Conservation (phyloP, 768 basidiomycete species). For the Leccinellum luteum region DNA sequence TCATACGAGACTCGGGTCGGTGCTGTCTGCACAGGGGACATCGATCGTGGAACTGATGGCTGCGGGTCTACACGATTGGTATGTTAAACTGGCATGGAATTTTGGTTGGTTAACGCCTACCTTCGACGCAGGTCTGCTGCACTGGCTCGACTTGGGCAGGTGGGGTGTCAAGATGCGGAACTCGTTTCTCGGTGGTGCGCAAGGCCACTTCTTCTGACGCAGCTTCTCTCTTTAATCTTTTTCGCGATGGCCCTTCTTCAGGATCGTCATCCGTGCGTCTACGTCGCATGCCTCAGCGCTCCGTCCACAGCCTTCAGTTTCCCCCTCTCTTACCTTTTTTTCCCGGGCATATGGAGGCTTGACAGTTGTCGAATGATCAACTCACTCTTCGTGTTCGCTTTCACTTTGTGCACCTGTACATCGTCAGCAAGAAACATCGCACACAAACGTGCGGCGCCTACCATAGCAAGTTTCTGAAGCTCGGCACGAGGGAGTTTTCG, state of each 20-base stretch:
- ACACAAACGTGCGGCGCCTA: not conserved
- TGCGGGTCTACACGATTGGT: not conserved
- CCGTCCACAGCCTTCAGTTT: not conserved
- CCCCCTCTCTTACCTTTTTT: conserved; percentile 7
- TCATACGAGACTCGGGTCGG: not conserved
- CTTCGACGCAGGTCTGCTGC: not conserved
- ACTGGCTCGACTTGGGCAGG: not conserved
- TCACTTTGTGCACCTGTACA: conserved; percentile 20
- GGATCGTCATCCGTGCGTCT: conserved; percentile 9
- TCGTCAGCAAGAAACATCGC: not conserved
- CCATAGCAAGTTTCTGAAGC: conserved; percentile 29
- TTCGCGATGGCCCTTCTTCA: conserved; percentile 14
- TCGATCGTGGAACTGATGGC: conserved; percentile 2
- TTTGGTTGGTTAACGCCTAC: not conserved
- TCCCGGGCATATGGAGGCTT: conserved; percentile 11
- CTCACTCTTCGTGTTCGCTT: conserved; percentile 28
- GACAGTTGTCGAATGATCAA: conserved; percentile 22
- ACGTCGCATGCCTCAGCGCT: not conserved
- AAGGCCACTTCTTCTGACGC: not conserved
- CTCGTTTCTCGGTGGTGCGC: not conserved
- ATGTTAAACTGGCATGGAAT: not conserved
- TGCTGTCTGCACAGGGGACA: not conserved
- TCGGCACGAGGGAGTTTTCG: conserved; percentile 22
- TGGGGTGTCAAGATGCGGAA: not conserved
- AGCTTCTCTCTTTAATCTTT: conserved; percentile 8